Base-by-base conservation (phyloP, 2,329 filamentous ascomycete genomes). In the Xylaria polymorpha region DNA sequence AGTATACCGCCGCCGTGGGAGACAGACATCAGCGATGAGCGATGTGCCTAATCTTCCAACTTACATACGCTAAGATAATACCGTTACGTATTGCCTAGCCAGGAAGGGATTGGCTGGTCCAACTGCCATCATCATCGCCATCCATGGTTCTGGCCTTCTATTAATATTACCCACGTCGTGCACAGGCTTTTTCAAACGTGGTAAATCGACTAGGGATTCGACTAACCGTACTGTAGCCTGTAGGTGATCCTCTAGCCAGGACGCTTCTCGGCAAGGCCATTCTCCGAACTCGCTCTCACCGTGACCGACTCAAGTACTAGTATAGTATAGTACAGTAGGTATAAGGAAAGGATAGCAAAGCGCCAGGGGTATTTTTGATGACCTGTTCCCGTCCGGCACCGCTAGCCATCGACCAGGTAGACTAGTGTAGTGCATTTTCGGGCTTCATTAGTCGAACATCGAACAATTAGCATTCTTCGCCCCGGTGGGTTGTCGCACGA, bases 131-230 rank as follows among this genome's bases (percentile, higher is more conserved):
- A 67, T 48, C 43, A 25, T 64, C 59, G 1, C 51, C 53, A 44
- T 55, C 58, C 63, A 59, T 48, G 61, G 58, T 60, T 64, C 63
- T 69, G 58, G 51, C 37, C 55, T 46, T 67, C 57, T 67, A 70
- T 70, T 67, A 70, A 61, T 67, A 70, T 64, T 53, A 64, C 50
- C 68, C 64, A 70, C 64, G 64, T 58, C 53, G 67, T 60, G 67
- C 64, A 66, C 67, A 53, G 64, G 55, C 58, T 22, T 57, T 59
- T 32, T 61, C 51, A 48, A 39, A 46, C 56, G 41, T 59, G 39
- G 48, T 43, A 46, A 29, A 59, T 37, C 20, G n/a, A 29, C 35
- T 15, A 18, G 56, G 20, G 7, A 37, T 9, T 22, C 43, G 43
- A 46, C 37, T 46, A 37, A 14, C 8, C 35, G 35, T 3, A 29